Evolutionary conservation across 73 alveolate genomes (phyloP).

Genomic region (Symbiodinium pilosum): DNA sequence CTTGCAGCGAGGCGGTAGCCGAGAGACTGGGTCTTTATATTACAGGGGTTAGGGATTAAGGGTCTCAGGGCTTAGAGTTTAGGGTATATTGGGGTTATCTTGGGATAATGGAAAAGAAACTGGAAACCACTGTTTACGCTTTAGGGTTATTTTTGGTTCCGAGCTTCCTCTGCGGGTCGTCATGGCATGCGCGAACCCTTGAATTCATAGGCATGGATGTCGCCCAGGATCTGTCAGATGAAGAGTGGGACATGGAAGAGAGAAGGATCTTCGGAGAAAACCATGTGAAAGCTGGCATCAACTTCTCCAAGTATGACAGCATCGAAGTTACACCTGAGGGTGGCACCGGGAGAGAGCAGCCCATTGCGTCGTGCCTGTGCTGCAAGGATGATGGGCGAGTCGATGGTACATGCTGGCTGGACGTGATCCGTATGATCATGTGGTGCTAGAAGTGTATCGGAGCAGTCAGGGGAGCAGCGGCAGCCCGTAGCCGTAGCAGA

Average conservation of each 20-base stretch:
- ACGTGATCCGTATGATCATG: no score
- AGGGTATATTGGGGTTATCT: no score
- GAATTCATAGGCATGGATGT: conserved; percentile 16
- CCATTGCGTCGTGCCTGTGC: neutral
- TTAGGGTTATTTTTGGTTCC: neutral
- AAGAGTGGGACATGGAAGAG: conserved; percentile 38
- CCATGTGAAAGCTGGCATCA: conserved; percentile 79
- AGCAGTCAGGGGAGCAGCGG: no score
- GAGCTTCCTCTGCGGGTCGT: neutral
- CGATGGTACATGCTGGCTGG: no score
- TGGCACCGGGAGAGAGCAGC: conserved; percentile 68
- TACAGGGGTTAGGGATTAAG: no score
- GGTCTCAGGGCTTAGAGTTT: no score
- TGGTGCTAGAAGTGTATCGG: no score
- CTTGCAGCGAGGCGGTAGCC: neutral
- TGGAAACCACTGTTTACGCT: no score
- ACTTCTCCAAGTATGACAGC: conserved; percentile 75
- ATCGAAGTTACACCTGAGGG: conserved; percentile 63
- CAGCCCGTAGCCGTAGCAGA: no score
- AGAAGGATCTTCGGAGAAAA: neutral
- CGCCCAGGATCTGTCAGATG: no score
- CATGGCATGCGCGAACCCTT: neutral
- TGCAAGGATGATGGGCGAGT: no score
- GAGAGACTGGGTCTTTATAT: neutral
- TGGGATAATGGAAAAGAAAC: no score